Base-by-base conservation (phyloP, 169 alveolate genomes). In the Eimeria sp. region DNA sequence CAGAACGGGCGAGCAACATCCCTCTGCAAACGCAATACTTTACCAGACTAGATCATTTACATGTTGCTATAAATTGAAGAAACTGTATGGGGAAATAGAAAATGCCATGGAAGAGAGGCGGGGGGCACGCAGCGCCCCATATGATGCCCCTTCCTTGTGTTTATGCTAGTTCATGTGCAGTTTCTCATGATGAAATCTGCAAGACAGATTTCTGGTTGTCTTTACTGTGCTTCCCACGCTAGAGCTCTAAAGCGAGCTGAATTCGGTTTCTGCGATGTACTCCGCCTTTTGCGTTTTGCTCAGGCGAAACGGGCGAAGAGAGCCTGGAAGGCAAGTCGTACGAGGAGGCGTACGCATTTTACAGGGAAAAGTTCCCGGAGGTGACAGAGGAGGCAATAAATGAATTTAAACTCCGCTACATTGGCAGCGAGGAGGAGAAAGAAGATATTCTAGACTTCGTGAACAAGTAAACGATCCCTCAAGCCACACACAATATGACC, bases 231-330 rank as follows among this genome's bases (percentile, higher is more conserved):
- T 72, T 13, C 18, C 27, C 1, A 40, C n/a, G 11, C 13, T 13
- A 34, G 54, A 34, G 82, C 14, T 30, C 51, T 34, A 5, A 7
- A 54, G 16, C 16, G 3, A 1, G 82, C 43, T 34, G 13, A 75
- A 14, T 78, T 18, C n/a, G 30, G 34, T 18, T 83, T 43, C 11
- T 14, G 20, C 10, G 20, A 14, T 57, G 22, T 10, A 4, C 75
- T 3, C 20, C 34, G 40, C 40, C 40, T 2, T 34, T 0, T 34
- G 40, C 40, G 2, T 34, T 34, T 34, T 34, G 40, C 45, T 47
- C 75, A 93, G 96, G 96, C 22, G 82, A 72, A 54, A 93, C 96
- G n/a, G 96, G 93, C 20, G 96, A 72, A 6, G 95, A 72, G 25
- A 82, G 65, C 34, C 58, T 45, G 16, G 95, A 58, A 80, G 84